Conservation (phyloP, 2,329 filamentous ascomycete genomes). For the Xylaria sp. region DNA sequence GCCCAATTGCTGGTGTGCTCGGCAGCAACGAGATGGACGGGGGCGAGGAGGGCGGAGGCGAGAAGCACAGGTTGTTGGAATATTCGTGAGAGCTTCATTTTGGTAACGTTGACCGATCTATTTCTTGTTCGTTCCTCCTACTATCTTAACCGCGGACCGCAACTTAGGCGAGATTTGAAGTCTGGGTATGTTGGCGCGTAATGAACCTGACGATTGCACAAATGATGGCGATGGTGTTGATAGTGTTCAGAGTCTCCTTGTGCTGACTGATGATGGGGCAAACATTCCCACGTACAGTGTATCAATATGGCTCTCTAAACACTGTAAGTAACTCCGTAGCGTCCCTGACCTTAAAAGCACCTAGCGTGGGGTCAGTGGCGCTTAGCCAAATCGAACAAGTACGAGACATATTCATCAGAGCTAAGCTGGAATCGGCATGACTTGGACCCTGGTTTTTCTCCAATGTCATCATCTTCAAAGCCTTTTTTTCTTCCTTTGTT, state of each 20-base stretch:
- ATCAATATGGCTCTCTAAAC: too few species aligned
- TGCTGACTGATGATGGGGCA: too few species aligned
- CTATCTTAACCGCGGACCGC: too few species aligned
- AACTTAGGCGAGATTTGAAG: not conserved
- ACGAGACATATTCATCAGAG: too few species aligned
- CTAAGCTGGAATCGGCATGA: too few species aligned
- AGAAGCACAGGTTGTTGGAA: conserved; percentile 55
- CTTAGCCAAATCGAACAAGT: too few species aligned
- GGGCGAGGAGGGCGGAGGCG: conserved; percentile 53
- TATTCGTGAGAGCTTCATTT: conserved; percentile 58
- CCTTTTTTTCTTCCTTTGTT: not conserved
- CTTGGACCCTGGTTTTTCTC: too few species aligned
- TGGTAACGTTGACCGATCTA: not conserved
- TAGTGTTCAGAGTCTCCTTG: too few species aligned
- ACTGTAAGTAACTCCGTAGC: too few species aligned
- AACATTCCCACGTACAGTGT: too few species aligned
- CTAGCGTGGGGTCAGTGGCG: too few species aligned
- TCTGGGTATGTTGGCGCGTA: not conserved
- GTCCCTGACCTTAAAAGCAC: too few species aligned
- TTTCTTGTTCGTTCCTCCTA: not conserved
- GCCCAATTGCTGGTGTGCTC: conserved; percentile 99
- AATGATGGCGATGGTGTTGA: not conserved
- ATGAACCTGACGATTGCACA: not conserved
- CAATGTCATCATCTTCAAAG: not conserved
- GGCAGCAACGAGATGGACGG: conserved; percentile 54